Evolutionary conservation across 1,284 basidiomycete genomes (phyloP).

Genomic region (Mycena sp.): DNA sequence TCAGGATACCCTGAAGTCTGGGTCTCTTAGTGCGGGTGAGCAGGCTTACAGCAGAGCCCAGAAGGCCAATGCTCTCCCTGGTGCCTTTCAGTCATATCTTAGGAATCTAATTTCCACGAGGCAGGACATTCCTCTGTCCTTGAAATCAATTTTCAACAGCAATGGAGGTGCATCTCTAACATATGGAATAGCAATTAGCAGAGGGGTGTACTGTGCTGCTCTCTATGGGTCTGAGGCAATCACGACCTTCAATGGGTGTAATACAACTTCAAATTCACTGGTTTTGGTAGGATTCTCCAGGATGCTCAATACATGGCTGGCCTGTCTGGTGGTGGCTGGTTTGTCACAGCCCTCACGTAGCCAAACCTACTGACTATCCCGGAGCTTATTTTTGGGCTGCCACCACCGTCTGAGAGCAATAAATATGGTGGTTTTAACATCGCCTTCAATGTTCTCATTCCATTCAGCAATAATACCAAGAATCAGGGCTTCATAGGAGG

Average conservation of each 20-base stretch:
- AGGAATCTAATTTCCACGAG: conserved; percentile 14
- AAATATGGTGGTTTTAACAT: conserved; percentile 26
- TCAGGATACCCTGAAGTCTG: conserved; percentile 17
- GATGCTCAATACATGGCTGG: conserved; percentile 22
- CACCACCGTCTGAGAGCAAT: not conserved
- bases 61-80: conserved; percentile 8
- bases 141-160: conserved; percentile 19
- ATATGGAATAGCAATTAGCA: conserved; percentile 19
- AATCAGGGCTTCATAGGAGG: conserved; percentile 21
- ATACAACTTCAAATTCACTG: conserved; percentile 12
- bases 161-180: conserved; percentile 19
- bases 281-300: conserved; percentile 24
- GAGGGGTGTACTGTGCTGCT: conserved; percentile 19
- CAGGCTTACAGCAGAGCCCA: conserved; percentile 11
- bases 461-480: conserved; percentile 19
- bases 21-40: not conserved
- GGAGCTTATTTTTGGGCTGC: conserved; percentile 17
- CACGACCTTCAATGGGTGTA: conserved; percentile 18
- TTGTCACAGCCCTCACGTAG: conserved; percentile 23
- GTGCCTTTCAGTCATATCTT: conserved; percentile 20
- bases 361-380: conserved; percentile 26
- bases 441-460: conserved; percentile 25
- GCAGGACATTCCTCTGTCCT: conserved; percentile 14
- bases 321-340: conserved; percentile 23
- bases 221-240: conserved; percentile 24